Conservation (phyloP, 1,139 yeast species). For the Kodamaea fungicola region DNA sequence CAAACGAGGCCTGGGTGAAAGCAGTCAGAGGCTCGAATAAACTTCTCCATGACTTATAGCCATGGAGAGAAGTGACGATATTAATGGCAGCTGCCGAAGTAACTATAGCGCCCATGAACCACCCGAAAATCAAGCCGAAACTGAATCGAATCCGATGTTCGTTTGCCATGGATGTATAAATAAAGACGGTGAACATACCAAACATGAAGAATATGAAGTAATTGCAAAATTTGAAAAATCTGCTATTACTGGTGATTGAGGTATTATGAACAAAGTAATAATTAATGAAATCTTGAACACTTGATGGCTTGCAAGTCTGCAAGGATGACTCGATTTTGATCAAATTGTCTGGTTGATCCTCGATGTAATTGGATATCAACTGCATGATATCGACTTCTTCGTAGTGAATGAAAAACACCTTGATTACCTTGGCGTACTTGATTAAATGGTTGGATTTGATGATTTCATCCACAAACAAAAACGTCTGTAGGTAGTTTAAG, state of each 20-base stretch:
- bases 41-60: conserved; percentile 24
- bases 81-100: conserved; percentile 54
- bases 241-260: conserved; percentile 7
- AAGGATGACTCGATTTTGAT: conserved; percentile 7
- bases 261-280: conserved; percentile 20
- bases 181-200: conserved; percentile 16
- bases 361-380: conserved; percentile 4
- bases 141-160: conserved; percentile 56
- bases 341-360: conserved; percentile 1
- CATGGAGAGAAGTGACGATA: conserved; percentile 17
- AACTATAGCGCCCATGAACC: conserved; percentile 47
- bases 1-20: conserved; percentile 23
- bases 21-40: conserved; percentile 30
- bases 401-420: conserved; percentile 28
- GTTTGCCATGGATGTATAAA: conserved; percentile 49
- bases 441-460: conserved; percentile 49
- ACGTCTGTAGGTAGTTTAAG: conserved; percentile 13
- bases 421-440: conserved; percentile 40
- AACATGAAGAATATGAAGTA: conserved; percentile 10
- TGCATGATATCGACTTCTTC: conserved; percentile 2
- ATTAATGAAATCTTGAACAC: conserved; percentile 19
- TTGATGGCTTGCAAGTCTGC: conserved; percentile 10
- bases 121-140: conserved; percentile 59
- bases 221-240: conserved; percentile 9
- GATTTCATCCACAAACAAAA: conserved; percentile 39